Conservation (phyloP, 2,329 filamentous ascomycete species). For the Curvularia hawaiiensis region DNA sequence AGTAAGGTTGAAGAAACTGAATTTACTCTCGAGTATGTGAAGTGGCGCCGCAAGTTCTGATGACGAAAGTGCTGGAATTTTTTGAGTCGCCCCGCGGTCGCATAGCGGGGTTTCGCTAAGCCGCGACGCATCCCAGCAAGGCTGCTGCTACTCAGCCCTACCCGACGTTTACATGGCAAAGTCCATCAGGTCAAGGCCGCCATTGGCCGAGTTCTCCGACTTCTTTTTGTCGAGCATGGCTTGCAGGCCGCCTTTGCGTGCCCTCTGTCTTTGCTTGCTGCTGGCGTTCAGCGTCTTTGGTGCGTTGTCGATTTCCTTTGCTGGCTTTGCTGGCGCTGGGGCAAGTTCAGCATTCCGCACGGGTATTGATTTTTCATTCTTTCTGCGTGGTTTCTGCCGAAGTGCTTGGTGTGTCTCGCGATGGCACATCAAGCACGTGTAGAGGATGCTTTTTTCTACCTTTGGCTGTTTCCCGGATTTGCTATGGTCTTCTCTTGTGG, state of each 20-base stretch:
- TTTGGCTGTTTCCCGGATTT: conserved; percentile 13
- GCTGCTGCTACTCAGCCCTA: conserved; percentile 34
- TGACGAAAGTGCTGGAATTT: conserved; percentile 36
- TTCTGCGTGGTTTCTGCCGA: conserved; percentile 26
- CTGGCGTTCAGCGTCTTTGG: conserved; percentile 48
- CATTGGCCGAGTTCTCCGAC: conserved; percentile 39
- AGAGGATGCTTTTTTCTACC: conserved; percentile 28
- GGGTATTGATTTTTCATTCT: conserved; percentile 20
- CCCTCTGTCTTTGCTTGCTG: conserved; percentile 62
- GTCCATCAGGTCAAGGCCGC: conserved; percentile 58
- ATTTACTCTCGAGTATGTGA: neutral
- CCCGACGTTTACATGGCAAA: conserved; percentile 53
- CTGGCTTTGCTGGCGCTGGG: conserved; percentile 3
- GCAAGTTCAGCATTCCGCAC: conserved; percentile 2
- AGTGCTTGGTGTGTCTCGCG: conserved; percentile 37
- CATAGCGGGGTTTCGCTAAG: conserved; percentile 33
- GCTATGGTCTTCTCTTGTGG: conserved; percentile 8
- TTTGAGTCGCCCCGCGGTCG: conserved; percentile 42
- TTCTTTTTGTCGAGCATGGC: conserved; percentile 58
- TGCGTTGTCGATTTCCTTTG: conserved; percentile 18
- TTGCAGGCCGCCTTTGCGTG: conserved; percentile 60
- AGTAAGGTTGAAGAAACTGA: neutral
- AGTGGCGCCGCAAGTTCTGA: conserved; percentile 13
- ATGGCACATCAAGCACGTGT: conserved; percentile 40
- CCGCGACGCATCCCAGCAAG: conserved; percentile 27